Conservation (phyloP, 257 asterid genomes). For the Thymus mandschuricus region DNA sequence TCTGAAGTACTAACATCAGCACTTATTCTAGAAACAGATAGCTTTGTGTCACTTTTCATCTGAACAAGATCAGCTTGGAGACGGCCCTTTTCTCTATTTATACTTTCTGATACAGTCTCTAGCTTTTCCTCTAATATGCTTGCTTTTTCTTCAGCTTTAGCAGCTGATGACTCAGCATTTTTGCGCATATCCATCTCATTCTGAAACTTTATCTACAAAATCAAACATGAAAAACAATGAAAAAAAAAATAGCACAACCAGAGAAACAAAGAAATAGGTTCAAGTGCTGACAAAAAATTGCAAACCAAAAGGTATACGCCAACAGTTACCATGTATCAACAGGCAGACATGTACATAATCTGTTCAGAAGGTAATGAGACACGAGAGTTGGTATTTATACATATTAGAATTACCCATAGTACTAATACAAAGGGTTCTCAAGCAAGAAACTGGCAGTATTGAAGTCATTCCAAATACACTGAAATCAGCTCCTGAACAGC, state of each 20-base stretch:
- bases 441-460: constrained; percentile 12
- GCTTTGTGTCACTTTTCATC: constrained; percentile 81
- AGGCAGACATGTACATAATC: constrained; percentile 7
- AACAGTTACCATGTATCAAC: constrained; percentile 20
- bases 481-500: neutral
- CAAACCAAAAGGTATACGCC: constrained; percentile 2
- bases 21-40: constrained; percentile 70
- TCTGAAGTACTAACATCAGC: constrained; percentile 64
- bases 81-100: constrained; percentile 66
- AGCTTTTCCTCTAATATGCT: constrained; percentile 67
- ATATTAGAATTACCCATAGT: constrained; percentile 2
- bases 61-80: constrained; percentile 80
- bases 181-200: constrained; percentile 73
- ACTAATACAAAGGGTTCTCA: neutral
- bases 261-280: constrained; percentile 12
- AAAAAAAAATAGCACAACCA: constrained; percentile 13
- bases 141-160: constrained; percentile 82
- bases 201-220: constrained; percentile 68
- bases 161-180: constrained; percentile 78
- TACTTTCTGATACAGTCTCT: constrained; percentile 61
- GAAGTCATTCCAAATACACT: constrained; percentile 1
- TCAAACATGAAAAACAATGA: constrained; percentile 23
- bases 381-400: constrained; percentile 4
- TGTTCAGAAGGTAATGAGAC: neutral
- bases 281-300: constrained; percentile 13